Conservation (phyloP, 306 rosid genomes). For the Fragaria ananassa region DNA sequence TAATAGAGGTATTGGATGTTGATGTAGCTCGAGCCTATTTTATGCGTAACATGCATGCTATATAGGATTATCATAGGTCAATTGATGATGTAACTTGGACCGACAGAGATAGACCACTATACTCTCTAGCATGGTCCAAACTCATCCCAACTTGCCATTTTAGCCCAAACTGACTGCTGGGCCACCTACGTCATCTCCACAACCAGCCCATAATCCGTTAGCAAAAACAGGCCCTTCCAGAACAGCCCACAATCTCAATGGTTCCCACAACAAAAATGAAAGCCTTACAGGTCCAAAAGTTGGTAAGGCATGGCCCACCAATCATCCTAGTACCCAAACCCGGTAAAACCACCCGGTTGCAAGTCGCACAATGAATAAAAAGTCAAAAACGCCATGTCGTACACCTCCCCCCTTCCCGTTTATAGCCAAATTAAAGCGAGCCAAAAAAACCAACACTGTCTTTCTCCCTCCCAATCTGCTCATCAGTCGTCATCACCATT, state of each 20-base stretch:
- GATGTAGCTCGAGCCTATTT: no score
- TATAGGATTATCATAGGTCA: no score
- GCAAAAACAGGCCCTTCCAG: not conserved
- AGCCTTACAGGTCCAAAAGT: not conserved
- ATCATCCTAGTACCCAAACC: not conserved
- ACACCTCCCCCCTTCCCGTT: constrained; percentile 30
- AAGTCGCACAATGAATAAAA: constrained; percentile 22
- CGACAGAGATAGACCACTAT: no score
- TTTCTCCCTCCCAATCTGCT: not conserved
- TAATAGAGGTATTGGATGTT: no score
- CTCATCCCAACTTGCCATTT: not conserved
- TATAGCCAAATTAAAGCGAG: constrained; percentile 37
- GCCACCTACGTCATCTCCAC: not conserved
- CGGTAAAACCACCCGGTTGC: constrained; percentile 44
- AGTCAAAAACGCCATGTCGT: constrained; percentile 7
- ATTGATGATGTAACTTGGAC: no score
- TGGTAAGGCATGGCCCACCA: not conserved
- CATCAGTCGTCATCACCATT: not conserved
- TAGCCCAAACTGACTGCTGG: not conserved
- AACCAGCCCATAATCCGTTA: not conserved
- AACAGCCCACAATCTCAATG: not conserved
- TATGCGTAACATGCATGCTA: no score
- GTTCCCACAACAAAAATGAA: not conserved
- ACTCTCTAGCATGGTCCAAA: not conserved
- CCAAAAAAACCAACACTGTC: constrained; percentile 19